Conservation (phyloP, 164 flowering plant species). For the Aristolochia californica region DNA sequence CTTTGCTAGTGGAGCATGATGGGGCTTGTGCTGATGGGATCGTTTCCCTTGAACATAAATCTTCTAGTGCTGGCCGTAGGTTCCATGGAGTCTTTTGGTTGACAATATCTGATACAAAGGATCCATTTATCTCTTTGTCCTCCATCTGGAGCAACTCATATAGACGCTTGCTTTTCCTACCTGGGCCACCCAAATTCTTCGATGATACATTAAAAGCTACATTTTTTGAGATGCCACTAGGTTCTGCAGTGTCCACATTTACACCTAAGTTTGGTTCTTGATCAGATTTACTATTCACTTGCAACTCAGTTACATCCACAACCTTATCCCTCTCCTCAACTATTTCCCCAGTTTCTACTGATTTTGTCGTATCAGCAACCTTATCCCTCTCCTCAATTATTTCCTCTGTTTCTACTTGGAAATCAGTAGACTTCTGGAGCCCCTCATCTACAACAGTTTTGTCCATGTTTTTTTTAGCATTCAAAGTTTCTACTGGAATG, state of each 20-base stretch:
- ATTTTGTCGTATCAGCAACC: background rate
- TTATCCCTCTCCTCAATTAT: background rate
- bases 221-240: conserved; percentile 1
- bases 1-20: conserved; percentile 14
- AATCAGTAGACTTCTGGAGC: background rate
- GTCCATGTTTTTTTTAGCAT: background rate
- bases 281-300: conserved; percentile 3
- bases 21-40: conserved; percentile 16
- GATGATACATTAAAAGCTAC: conserved; percentile 14
- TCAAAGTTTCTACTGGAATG: conserved; percentile 4
- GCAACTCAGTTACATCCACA: conserved; percentile 6
- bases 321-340: conserved; percentile 25
- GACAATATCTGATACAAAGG: conserved; percentile 12
- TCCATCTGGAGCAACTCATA: conserved; percentile 57
- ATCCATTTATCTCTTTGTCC: conserved; percentile 21
- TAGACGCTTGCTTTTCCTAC: conserved; percentile 45
- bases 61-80: conserved; percentile 9
- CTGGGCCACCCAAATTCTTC: conserved; percentile 26
- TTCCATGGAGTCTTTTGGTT: conserved; percentile 12
- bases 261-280: conserved; percentile 8
- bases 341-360: conserved; percentile 18
- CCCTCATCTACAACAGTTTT: background rate
- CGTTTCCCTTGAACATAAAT: conserved; percentile 12
- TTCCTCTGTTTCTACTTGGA: background rate
- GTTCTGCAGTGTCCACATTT: conserved; percentile 4